A percentile compares a stretch with the other conserved stretches of the same genome.
These are phyloP conservation scores for Corymbia calophylla DNA, from an alignment of 441 rosid species.

Conservation along the genomic window DNA sequence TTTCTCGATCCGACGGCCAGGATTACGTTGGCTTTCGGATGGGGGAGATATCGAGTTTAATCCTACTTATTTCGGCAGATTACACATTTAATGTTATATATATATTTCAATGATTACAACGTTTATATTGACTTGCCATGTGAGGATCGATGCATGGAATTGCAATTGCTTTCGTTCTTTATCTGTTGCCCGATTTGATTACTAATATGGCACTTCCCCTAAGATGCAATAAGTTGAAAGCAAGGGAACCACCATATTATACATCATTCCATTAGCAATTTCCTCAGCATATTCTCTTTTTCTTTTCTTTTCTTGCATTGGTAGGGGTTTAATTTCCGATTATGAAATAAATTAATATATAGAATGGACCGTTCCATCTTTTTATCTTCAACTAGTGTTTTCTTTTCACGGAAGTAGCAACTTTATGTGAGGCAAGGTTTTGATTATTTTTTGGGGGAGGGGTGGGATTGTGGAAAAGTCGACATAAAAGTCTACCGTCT, in stretches of 20 bases:
- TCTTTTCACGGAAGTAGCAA: too few relatives aligned
- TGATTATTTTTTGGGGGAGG: neutral
- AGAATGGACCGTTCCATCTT: too few relatives aligned
- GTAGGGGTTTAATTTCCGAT: too few relatives aligned
- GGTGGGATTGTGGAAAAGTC: neutral
- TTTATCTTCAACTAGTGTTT: too few relatives aligned
- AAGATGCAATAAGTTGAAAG: rapidly evolving
- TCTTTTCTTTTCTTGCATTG: neutral
- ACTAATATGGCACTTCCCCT: neutral
- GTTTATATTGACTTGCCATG: neutral
- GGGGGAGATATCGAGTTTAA: neutral
- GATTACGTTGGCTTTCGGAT: neutral
- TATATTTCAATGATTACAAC: neutral
- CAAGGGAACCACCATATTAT: neutral
- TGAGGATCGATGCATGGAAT: neutral
- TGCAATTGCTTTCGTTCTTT: neutral
- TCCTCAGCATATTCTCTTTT: neutral
- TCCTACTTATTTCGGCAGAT: neutral
- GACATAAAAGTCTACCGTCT: rapidly evolving
- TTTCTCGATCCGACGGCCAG: slow-evolving; percentile 25
- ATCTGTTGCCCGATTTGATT: neutral
- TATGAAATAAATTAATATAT: too few relatives aligned
- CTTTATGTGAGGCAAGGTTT: neutral
- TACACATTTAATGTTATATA: neutral
- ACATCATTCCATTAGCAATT: too few relatives aligned